A percentile compares a stretch with the other conserved stretches of the same genome.
Conservation (phyloP, 2,329 filamentous ascomycete genomes). For the Rutstroemia sp. region DNA sequence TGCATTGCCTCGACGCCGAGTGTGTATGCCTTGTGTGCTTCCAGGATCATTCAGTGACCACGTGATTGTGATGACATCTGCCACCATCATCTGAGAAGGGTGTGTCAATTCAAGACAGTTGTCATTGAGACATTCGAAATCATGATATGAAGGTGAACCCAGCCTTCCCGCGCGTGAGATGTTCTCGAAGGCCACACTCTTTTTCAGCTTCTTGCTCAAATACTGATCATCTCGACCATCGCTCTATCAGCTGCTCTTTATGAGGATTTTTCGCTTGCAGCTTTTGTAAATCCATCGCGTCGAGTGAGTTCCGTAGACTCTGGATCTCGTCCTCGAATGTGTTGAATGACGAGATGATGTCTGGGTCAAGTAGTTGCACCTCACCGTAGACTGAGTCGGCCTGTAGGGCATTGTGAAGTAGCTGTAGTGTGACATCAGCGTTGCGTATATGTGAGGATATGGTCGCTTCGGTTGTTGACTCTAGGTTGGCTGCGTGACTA, state of each 20-base stretch:
- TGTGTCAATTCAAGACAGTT: background rate
- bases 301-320: slow-evolving; percentile 31
- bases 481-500: slow-evolving; percentile 38
- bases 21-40: background rate
- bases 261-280: slow-evolving; percentile 37
- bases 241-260: slow-evolving; percentile 41
- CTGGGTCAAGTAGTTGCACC: slow-evolving; percentile 45
- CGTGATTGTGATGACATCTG: slow-evolving; percentile 10
- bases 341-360: slow-evolving; percentile 43
- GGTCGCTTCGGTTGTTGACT: slow-evolving; percentile 42
- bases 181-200: background rate
- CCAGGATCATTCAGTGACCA: background rate
- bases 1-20: slow-evolving; percentile 1
- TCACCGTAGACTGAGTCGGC: slow-evolving; percentile 43
- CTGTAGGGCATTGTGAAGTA: slow-evolving; percentile 44
- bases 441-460: slow-evolving; percentile 39
- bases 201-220: background rate
- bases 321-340: slow-evolving; percentile 31
- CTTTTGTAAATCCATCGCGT: slow-evolving; percentile 31
- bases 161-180: background rate
- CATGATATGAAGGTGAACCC: slow-evolving; percentile 3
- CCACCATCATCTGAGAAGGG: slow-evolving; percentile 7
- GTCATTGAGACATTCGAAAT: background rate
- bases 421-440: slow-evolving; percentile 39
- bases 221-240: slow-evolving; percentile 31